phyloP scores from a whole-genome alignment of 345 rosid species.

The Arabis alpina region DNA sequence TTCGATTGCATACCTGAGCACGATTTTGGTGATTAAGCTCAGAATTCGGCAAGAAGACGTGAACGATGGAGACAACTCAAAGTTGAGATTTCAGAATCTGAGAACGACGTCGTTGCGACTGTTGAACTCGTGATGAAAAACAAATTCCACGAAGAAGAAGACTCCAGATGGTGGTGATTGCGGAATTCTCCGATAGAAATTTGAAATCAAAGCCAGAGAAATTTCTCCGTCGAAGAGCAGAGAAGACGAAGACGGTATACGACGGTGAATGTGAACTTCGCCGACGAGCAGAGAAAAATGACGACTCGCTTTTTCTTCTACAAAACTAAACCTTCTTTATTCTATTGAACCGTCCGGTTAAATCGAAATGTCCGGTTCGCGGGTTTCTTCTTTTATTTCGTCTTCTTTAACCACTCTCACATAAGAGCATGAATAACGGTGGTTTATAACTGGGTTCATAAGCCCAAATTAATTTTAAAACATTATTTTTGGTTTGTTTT shows the following conservation, averaged over 20 bases:
- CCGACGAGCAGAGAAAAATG: constrained; percentile 14
- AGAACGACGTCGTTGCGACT: background rate
- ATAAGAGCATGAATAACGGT: no score
- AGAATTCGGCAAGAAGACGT: background rate
- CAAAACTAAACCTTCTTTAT: background rate
- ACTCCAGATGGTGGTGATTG: background rate
- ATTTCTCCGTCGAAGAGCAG: background rate
- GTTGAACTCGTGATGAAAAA: constrained; percentile 3
- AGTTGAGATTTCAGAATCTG: no score
- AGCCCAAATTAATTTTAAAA: no score
- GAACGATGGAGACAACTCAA: constrained; percentile 7
- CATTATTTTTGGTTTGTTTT: no score
- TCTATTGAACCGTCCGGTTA: constrained; percentile 4
- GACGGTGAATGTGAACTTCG: background rate
- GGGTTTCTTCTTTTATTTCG: no score
- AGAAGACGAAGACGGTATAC: background rate
- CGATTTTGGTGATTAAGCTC: constrained; percentile 20
- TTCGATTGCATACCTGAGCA: constrained; percentile 20
- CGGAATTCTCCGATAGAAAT: background rate
- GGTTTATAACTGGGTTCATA: no score
- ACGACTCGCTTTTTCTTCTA: background rate
- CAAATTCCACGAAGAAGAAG: constrained; percentile 1
- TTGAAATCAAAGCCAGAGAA: no score
- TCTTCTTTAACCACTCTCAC: no score
- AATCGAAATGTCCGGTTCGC: background rate